These are phyloP conservation scores for Myxozyma mucilagina DNA, from an alignment of 805 yeast species.

Conservation along the genomic window DNA sequence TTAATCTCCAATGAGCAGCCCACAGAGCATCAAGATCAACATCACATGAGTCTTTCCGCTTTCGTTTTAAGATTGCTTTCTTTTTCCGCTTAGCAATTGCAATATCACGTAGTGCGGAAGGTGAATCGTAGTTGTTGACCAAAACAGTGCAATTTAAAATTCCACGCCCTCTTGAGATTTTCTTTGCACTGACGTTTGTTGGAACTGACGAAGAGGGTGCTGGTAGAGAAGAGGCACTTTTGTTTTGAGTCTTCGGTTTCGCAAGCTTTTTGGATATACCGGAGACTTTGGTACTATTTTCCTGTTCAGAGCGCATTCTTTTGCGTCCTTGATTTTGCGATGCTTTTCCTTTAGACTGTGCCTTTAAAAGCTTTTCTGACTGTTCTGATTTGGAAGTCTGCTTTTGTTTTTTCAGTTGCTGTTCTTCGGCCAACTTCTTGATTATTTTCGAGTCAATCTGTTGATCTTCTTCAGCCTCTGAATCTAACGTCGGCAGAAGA, in stretches of 20 bases:
- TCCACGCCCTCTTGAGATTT: not conserved
- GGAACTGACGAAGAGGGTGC: not conserved
- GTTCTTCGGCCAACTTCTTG: not conserved
- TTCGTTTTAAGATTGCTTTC: not conserved
- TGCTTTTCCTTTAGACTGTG: not conserved
- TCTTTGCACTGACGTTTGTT: not conserved
- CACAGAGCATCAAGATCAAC: constrained; percentile 19
- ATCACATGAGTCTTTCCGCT: not conserved
- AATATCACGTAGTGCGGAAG: constrained; percentile 3
- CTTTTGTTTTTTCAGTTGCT: not conserved
- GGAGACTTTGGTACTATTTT: too few species aligned
- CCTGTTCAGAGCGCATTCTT: not conserved
- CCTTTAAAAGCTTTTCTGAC: too few species aligned
- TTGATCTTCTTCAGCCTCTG: constrained; percentile 7
- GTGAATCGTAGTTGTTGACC: constrained; percentile 5
- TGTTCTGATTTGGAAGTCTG: not conserved
- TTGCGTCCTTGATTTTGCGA: not conserved
- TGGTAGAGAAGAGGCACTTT: not conserved
- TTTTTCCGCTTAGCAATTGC: not conserved
- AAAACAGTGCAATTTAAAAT: constrained; percentile 3
- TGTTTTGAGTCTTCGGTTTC: not conserved
- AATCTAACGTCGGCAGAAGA: not conserved
- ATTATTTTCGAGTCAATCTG: not conserved
- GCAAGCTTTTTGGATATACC: too few species aligned
- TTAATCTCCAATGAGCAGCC: constrained; percentile 23